phyloP scores from a whole-genome alignment of 495 filamentous ascomycete species.

The Penicillium herquei region DNA sequence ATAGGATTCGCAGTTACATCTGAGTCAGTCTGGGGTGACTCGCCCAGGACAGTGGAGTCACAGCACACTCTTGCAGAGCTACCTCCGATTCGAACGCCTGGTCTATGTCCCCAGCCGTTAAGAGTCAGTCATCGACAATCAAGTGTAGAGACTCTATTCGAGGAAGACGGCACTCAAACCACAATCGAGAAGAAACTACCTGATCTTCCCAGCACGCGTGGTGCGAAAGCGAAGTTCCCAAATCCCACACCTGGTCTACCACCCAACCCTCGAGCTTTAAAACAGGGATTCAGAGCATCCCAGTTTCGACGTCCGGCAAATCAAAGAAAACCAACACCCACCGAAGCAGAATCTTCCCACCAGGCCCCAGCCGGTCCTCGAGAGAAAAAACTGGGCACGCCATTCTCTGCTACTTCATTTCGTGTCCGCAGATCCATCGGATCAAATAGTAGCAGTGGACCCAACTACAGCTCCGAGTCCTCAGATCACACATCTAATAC shows the following conservation, averaged over 20 bases:
- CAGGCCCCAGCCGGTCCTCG: not conserved
- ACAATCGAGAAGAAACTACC: not conserved
- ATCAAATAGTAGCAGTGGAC: conserved; percentile 11
- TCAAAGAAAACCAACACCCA: conserved; percentile 4
- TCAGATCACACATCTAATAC: conserved; percentile 7
- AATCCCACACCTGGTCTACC: conserved; percentile 31
- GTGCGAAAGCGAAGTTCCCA: conserved; percentile 8
- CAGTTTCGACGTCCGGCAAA: conserved; percentile 11
- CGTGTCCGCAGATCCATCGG: conserved; percentile 1
- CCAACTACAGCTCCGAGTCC: conserved; percentile 8
- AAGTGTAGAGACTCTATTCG: conserved; percentile 39
- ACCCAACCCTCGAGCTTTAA: conserved; percentile 39
- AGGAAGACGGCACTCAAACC: conserved; percentile 33
- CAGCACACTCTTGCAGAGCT: conserved; percentile 36
- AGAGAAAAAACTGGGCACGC: conserved; percentile 1
- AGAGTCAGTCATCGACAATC: conserved; percentile 33
- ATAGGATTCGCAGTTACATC: conserved; percentile 32
- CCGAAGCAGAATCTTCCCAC: not conserved
- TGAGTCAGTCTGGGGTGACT: conserved; percentile 30
- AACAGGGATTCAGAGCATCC: conserved; percentile 24
- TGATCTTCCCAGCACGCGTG: not conserved
- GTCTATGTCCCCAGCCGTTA: conserved; percentile 39
- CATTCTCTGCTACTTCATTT: not conserved
- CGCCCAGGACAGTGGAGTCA: conserved; percentile 27
- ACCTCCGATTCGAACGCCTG: conserved; percentile 23